Conservation (phyloP, 1,139 yeast species). For the Maudiozyma humilis region DNA sequence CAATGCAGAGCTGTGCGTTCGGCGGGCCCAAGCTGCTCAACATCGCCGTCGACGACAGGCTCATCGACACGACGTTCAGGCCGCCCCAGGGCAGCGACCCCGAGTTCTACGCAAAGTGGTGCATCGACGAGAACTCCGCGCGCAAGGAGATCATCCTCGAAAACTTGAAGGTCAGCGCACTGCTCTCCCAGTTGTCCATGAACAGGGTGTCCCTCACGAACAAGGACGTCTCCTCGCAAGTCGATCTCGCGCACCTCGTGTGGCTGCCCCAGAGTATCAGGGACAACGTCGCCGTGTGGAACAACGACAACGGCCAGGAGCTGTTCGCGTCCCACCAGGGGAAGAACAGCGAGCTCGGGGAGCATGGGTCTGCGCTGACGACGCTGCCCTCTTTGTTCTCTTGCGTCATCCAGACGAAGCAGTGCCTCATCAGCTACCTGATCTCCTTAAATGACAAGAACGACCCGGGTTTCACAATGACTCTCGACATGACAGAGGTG, state of each 20-base stretch:
- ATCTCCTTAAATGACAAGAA: constrained; percentile 11
- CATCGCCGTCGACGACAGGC: constrained; percentile 20
- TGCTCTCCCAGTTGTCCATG: constrained; percentile 21
- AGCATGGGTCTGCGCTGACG: not conserved
- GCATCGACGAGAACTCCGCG: constrained; percentile 21
- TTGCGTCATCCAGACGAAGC: constrained; percentile 18
- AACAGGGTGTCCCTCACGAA: constrained; percentile 13
- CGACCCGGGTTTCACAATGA: constrained; percentile 7
- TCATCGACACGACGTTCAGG: constrained; percentile 17
- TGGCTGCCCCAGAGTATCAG: constrained; percentile 5
- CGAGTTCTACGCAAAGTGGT: constrained; percentile 18
- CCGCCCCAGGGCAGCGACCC: not conserved
- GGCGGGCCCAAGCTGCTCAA: constrained; percentile 44
- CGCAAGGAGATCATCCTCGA: constrained; percentile 19
- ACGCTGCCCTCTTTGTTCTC: constrained; percentile 16
- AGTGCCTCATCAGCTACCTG: constrained; percentile 16
- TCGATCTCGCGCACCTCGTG: not conserved
- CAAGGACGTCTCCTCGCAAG: not conserved
- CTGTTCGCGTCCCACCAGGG: not conserved
- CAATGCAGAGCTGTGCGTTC: constrained; percentile 47
- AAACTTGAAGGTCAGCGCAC: constrained; percentile 23
- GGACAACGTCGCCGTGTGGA: constrained; percentile 1
- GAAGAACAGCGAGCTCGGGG: not conserved
- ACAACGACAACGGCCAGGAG: constrained; percentile 1
- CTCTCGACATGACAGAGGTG: constrained; percentile 11